Conservation (phyloP, 2,329 filamentous ascomycete species). For the Sporothrix sp. region DNA sequence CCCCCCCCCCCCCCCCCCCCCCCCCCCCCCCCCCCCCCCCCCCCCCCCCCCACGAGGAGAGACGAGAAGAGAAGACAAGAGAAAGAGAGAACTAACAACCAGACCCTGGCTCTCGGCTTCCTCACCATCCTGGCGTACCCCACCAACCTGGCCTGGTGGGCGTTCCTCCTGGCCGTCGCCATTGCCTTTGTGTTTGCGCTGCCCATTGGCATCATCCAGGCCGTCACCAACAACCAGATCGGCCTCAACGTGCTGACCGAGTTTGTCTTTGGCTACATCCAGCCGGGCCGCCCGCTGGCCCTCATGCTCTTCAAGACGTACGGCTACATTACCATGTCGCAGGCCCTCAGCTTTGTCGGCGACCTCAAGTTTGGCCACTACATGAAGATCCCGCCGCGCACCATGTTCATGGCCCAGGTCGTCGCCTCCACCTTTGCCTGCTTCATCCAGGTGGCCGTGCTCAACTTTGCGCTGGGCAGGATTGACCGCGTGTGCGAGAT, state of each 20-base stretch:
- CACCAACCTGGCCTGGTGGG: constrained; percentile 64
- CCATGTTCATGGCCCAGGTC: constrained; percentile 57
- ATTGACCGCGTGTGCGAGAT: constrained; percentile 56
- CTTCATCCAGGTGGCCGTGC: constrained; percentile 54
- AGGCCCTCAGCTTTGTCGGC: constrained; percentile 55
- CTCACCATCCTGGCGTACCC: constrained; percentile 49
- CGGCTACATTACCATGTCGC: constrained; percentile 57
- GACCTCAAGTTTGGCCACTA: constrained; percentile 62
- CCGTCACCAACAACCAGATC: constrained; percentile 50
- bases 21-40: no score
- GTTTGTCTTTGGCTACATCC: constrained; percentile 63
- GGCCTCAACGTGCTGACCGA: constrained; percentile 65
- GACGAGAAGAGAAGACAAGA: no score
- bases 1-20: no score
- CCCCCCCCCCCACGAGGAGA: no score
- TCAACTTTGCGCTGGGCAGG: constrained; percentile 50
- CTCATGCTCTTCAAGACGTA: constrained; percentile 76
- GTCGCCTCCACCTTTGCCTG: constrained; percentile 57
- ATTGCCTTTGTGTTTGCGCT: constrained; percentile 56
- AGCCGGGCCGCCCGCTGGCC: constrained; percentile 58
- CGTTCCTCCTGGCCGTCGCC: constrained; percentile 54
- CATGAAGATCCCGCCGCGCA: constrained; percentile 56
- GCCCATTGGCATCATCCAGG: constrained; percentile 56
- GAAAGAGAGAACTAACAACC: no score
- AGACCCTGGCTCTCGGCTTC: constrained; percentile 46